Conservation (phyloP, 2,329 filamentous ascomycete species). For the Cercospora zeae-maydis region DNA sequence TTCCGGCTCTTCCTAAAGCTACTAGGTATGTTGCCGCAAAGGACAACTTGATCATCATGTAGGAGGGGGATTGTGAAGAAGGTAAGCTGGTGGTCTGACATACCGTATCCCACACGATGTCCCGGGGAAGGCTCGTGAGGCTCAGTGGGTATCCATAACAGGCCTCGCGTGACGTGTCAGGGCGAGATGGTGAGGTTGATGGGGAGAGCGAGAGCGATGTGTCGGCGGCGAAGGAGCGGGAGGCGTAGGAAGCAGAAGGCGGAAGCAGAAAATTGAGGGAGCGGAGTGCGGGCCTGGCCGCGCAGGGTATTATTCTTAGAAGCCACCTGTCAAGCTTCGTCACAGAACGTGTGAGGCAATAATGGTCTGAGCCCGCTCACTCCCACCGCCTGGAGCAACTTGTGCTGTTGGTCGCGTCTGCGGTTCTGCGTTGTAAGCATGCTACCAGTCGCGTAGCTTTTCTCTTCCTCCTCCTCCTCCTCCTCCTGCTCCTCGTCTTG, state of each 20-base stretch:
- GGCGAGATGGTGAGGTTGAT: background rate
- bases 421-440: background rate
- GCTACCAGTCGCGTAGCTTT: background rate
- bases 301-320: background rate
- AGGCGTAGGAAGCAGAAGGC: background rate
- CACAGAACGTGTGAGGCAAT: background rate
- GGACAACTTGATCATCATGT: conserved; percentile 36
- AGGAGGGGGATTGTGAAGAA: conserved; percentile 8
- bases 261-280: background rate
- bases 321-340: conserved; percentile 4
- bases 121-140: background rate
- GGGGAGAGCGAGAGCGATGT: background rate
- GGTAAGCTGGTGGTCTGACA: background rate
- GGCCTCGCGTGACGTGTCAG: background rate
- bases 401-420: background rate
- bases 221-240: background rate
- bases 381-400: background rate
- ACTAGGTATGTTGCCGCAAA: conserved; percentile 30
- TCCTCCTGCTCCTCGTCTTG: background rate
- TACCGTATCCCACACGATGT: background rate
- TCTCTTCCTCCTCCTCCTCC: background rate
- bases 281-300: conserved; percentile 1
- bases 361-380: background rate
- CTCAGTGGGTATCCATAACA: background rate
- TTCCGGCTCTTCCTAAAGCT: conserved; percentile 53